Evolutionary conservation across 1,139 yeast genomes (phyloP).

Genomic region (Meyerozyma carpophila): DNA sequence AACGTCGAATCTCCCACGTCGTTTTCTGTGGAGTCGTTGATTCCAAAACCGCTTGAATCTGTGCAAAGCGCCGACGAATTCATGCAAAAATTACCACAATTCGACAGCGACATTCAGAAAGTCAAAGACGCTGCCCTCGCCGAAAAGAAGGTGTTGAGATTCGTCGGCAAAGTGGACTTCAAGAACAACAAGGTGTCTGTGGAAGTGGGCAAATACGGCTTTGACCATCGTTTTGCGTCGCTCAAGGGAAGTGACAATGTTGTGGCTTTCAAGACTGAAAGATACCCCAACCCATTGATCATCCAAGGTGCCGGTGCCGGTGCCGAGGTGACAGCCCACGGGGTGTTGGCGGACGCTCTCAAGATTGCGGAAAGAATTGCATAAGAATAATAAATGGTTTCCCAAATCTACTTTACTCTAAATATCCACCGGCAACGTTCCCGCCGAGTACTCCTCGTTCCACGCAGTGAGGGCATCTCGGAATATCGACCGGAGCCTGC

Average conservation of each 20-base stretch:
- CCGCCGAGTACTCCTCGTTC: conserved; percentile 24
- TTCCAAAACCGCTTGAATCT: conserved; percentile 80
- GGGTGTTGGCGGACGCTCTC: conserved; percentile 89
- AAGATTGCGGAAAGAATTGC: conserved; percentile 85
- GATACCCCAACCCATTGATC: conserved; percentile 89
- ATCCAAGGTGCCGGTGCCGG: conserved; percentile 99
- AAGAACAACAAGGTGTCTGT: conserved; percentile 66
- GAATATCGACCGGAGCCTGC: conserved; percentile 46
- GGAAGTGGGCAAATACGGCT: conserved; percentile 79
- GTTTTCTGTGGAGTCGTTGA: conserved; percentile 92
- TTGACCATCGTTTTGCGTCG: conserved; percentile 92
- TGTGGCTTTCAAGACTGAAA: conserved; percentile 81
- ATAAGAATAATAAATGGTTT: conserved; percentile 12
- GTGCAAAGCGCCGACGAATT: conserved; percentile 73
- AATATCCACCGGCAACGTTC: background rate
- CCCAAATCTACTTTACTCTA: background rate
- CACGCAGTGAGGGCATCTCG: conserved; percentile 51
- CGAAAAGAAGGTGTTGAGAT: conserved; percentile 84
- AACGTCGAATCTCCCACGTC: conserved; percentile 85
- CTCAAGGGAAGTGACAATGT: conserved; percentile 95
- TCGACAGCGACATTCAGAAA: conserved; percentile 71
- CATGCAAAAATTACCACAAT: conserved; percentile 72
- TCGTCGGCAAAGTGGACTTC: conserved; percentile 86
- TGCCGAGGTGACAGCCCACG: conserved; percentile 97
- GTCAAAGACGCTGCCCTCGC: conserved; percentile 77